These are phyloP conservation scores for Rubia peregrina DNA, from an alignment of 305 asterid genomes.

Conservation along the genomic window DNA sequence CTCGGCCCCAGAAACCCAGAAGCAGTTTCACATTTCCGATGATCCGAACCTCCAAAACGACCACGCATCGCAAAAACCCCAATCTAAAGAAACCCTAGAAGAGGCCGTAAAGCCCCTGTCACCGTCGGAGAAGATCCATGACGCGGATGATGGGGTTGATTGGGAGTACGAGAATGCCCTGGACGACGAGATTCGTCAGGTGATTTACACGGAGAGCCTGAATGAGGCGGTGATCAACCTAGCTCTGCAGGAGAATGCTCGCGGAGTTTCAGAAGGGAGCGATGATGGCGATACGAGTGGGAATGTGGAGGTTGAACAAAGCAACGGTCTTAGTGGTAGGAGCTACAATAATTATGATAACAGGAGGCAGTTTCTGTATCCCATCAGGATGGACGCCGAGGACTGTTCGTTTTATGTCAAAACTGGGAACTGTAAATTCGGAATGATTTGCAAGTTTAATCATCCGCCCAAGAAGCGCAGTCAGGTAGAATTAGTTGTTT, in stretches of 20 bases:
- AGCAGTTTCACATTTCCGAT: neutral
- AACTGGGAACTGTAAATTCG: conserved; percentile 79
- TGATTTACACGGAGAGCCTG: conserved; percentile 20
- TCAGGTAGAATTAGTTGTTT: conserved; percentile 36
- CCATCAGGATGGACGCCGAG: conserved; percentile 79
- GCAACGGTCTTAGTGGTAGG: conserved; percentile 19
- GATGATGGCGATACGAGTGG: conserved; percentile 5
- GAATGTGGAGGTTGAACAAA: conserved; percentile 18
- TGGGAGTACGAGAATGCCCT: conserved; percentile 11
- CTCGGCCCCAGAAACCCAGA: neutral
- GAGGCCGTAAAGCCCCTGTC: conserved; percentile 1
- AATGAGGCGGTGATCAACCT: conserved; percentile 23
- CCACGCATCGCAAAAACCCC: conserved; percentile 3
- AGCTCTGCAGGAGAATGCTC: conserved; percentile 12
- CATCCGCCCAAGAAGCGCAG: conserved; percentile 63
- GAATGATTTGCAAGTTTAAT: conserved; percentile 79
- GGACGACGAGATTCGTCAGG: conserved; percentile 22
- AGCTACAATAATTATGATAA: conserved; percentile 27
- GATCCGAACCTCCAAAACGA: conserved; percentile 6
- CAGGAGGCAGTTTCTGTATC: conserved; percentile 41
- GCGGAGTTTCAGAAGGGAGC: conserved; percentile 9
- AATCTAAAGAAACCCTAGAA: conserved; percentile 10
- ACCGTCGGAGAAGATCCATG: conserved; percentile 10
- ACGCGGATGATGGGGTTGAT: neutral
- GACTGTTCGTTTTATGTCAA: conserved; percentile 76